These are phyloP conservation scores for Phytophthora colocasiae DNA, from an alignment of 352 stramenopile species.

Conservation along the genomic window DNA sequence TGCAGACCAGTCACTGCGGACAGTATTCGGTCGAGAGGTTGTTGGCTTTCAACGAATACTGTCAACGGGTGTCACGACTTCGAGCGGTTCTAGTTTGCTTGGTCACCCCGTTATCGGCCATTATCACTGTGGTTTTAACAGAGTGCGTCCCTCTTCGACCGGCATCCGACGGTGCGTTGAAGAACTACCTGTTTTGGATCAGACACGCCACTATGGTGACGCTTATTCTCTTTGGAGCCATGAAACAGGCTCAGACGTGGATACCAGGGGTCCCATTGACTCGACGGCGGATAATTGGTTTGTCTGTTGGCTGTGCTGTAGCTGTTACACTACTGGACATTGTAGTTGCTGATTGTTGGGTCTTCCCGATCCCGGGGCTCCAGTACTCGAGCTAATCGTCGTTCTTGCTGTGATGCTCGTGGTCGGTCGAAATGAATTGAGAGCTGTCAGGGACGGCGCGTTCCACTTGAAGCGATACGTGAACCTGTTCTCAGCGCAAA, in stretches of 20 bases:
- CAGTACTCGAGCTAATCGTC: conserved; percentile 16
- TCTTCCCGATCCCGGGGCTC: conserved; percentile 27
- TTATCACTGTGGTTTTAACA: no score
- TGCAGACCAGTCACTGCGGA: conserved; percentile 32
- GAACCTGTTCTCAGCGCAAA: conserved; percentile 25
- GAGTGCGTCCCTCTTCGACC: no score
- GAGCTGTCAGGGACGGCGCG: conserved; percentile 9
- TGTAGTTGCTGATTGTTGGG: conserved; percentile 19
- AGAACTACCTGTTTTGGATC: conserved; percentile 32
- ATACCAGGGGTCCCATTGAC: conserved; percentile 6
- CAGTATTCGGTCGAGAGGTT: conserved; percentile 10
- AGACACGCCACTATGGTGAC: conserved; percentile 15
- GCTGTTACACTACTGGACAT: conserved; percentile 16
- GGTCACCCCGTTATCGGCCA: no score
- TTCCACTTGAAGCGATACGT: conserved; percentile 13
- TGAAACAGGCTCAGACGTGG: conserved; percentile 21
- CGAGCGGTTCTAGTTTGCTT: no score
- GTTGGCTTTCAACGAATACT: conserved; percentile 26
- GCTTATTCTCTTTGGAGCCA: conserved; percentile 11
- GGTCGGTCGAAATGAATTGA: conserved; percentile 14
- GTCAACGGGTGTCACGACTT: conserved; percentile 13
- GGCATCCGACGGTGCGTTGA: background rate
- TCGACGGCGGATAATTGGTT: conserved; percentile 2
- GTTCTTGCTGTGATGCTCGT: conserved; percentile 21
- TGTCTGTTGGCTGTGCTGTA: background rate